phyloP scores from a whole-genome alignment of 2,329 filamentous ascomycete genomes.

The Keithomyces neogunnii region DNA sequence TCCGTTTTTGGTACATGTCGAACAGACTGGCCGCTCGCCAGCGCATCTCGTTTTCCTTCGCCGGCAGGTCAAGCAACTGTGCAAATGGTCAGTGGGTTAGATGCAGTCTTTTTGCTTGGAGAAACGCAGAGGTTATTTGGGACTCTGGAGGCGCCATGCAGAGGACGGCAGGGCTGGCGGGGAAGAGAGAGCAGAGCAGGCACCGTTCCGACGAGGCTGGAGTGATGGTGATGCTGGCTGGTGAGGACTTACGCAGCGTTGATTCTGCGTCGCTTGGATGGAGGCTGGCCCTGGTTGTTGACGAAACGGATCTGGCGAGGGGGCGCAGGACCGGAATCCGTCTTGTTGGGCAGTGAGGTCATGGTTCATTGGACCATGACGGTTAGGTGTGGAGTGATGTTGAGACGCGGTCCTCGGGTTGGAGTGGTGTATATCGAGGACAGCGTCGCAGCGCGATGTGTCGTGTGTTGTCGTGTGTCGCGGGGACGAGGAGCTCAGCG shows the following conservation, averaged over 20 bases:
- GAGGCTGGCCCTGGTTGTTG: conserved; percentile 72
- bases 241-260: conserved; percentile 59
- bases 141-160: too few relatives aligned
- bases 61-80: conserved; percentile 62
- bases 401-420: not conserved
- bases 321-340: conserved; percentile 31
- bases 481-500: not conserved
- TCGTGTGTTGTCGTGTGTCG: not conserved
- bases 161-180: not conserved
- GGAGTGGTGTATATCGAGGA: too few relatives aligned
- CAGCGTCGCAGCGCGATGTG: too few relatives aligned
- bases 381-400: conserved; percentile 8
- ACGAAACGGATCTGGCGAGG: conserved; percentile 65
- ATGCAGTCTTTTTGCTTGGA: not conserved
- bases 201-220: not conserved
- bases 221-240: not conserved
- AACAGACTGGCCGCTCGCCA: conserved; percentile 63
- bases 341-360: conserved; percentile 35
- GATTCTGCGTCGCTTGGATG: conserved; percentile 69
- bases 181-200: not conserved
- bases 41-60: conserved; percentile 70
- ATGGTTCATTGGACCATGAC: conserved; percentile 32
- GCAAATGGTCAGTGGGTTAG: not conserved
- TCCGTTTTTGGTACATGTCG: conserved; percentile 63
- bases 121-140: not conserved